These are phyloP conservation scores for Malassezia obtusa DNA, from an alignment of 1,284 basidiomycete species.

Conservation along the genomic window DNA sequence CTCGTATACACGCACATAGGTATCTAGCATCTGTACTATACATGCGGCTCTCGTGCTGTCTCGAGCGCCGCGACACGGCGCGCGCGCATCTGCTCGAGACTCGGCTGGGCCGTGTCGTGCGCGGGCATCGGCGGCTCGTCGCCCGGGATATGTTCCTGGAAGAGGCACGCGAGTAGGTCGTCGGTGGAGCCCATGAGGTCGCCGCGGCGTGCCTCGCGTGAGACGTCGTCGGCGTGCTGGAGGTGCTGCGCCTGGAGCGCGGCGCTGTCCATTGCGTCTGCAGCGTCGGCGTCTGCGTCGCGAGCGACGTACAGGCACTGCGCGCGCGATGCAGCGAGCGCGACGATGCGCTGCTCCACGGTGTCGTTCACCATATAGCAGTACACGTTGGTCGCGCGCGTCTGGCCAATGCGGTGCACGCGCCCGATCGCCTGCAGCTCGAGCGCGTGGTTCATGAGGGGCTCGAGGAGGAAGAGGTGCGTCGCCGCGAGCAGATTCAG, in stretches of 20 bases:
- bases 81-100: neutral
- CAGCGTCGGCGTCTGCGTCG: slow-evolving; percentile 3
- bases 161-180: slow-evolving; percentile 32
- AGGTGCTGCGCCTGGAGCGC: slow-evolving; percentile 16
- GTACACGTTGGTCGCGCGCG: slow-evolving; percentile 29
- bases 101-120: neutral
- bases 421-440: slow-evolving; percentile 43
- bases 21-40: no score
- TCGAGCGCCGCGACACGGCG: neutral
- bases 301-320: slow-evolving; percentile 29
- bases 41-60: neutral
- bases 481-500: slow-evolving; percentile 37
- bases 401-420: slow-evolving; percentile 42
- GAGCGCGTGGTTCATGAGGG: slow-evolving; percentile 33
- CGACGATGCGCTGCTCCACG: slow-evolving; percentile 37
- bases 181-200: slow-evolving; percentile 25
- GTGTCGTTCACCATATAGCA: slow-evolving; percentile 37
- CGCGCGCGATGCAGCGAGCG: slow-evolving; percentile 22
- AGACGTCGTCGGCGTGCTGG: slow-evolving; percentile 17
- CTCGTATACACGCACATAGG: neutral
- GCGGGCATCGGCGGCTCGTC: neutral
- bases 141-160: slow-evolving; percentile 16
- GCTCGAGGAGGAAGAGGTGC: slow-evolving; percentile 39
- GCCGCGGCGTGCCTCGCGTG: slow-evolving; percentile 19
- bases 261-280: slow-evolving; percentile 6